Evolutionary conservation across 2,329 filamentous ascomycete genomes (phyloP).

Genomic region (Fusarium sp.): DNA sequence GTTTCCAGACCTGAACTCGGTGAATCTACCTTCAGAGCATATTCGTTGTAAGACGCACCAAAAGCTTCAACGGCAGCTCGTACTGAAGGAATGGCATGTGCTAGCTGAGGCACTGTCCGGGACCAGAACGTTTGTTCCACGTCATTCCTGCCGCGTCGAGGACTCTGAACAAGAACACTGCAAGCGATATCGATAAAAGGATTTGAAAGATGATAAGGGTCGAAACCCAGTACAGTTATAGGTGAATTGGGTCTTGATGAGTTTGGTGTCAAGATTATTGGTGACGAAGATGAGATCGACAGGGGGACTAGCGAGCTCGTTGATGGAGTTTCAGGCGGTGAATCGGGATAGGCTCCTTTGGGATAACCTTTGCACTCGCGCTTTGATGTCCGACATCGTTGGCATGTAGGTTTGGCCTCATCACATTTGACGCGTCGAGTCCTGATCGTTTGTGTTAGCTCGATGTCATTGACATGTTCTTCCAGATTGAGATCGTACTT

Average conservation of each 20-base stretch:
- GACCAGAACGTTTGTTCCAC: slow-evolving; percentile 38
- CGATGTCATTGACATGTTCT: fast-evolving
- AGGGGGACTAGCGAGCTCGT: not conserved
- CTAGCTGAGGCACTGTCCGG: slow-evolving; percentile 26
- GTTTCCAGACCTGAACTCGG: slow-evolving; percentile 1
- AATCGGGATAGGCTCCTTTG: not conserved
- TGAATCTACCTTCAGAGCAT: slow-evolving; percentile 10
- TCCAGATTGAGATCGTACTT: slow-evolving; percentile 24
- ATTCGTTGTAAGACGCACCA: slow-evolving; percentile 33
- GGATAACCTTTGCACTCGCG: slow-evolving; percentile 31
- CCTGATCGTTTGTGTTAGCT: slow-evolving; percentile 17
- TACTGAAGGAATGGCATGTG: slow-evolving; percentile 29
- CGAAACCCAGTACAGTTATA: not conserved
- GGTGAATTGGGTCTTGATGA: not conserved
- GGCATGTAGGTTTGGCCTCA: slow-evolving; percentile 33
- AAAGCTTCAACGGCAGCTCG: slow-evolving; percentile 34
- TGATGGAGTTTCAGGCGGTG: not conserved
- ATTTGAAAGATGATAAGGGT: not conserved
- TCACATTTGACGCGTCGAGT: slow-evolving; percentile 41
- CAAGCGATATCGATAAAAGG: slow-evolving; percentile 28
- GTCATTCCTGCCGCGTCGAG: slow-evolving; percentile 27
- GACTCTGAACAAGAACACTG: slow-evolving; percentile 20
- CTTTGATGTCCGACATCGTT: slow-evolving; percentile 27
- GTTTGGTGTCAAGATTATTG: not conserved
- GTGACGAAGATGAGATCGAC: not conserved